Percentiles rank a stretch among this genome's conserved stretches.
These are phyloP conservation scores for Xanthoconium purpureum DNA, from an alignment of 768 basidiomycete species.

Conservation along the genomic window DNA sequence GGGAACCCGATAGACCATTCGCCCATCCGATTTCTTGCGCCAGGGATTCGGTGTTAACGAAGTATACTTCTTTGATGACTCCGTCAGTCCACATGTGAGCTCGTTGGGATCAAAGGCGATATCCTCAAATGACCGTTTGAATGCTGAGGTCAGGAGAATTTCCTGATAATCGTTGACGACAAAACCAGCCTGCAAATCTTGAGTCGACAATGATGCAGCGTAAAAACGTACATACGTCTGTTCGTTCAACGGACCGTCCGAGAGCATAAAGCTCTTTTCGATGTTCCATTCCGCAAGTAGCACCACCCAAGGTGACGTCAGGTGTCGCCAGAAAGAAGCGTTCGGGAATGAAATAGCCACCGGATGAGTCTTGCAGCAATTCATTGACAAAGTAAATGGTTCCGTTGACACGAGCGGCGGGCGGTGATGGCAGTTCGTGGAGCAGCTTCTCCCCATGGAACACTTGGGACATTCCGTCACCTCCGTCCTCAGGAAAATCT, in stretches of 20 bases:
- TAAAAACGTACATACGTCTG: too few species aligned
- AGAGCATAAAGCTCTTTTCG: not conserved
- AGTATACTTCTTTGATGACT: not conserved
- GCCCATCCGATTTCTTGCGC: too few species aligned
- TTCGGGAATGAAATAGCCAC: slow-evolving; percentile 17
- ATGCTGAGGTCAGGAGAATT: not conserved
- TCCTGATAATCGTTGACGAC: not conserved
- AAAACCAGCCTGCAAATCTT: not conserved
- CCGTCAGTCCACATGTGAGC: not conserved
- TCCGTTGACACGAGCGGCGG: not conserved
- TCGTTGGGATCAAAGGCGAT: not conserved
- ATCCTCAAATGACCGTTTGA: not conserved
- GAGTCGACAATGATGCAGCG: too few species aligned
- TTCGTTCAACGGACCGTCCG: too few species aligned
- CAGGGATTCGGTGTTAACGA: not conserved
- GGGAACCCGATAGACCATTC: too few species aligned
- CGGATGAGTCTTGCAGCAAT: not conserved
- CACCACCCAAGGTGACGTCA: too few species aligned
- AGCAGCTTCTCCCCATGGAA: not conserved
- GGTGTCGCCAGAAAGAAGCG: not conserved
- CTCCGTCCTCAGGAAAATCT: not conserved
- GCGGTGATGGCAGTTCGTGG: not conserved
- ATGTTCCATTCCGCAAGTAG: too few species aligned
- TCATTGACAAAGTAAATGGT: not conserved
- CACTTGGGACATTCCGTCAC: not conserved